Evolutionary conservation across 495 filamentous ascomycete species (phyloP).

Genomic region (Emericellopsis terricola): DNA sequence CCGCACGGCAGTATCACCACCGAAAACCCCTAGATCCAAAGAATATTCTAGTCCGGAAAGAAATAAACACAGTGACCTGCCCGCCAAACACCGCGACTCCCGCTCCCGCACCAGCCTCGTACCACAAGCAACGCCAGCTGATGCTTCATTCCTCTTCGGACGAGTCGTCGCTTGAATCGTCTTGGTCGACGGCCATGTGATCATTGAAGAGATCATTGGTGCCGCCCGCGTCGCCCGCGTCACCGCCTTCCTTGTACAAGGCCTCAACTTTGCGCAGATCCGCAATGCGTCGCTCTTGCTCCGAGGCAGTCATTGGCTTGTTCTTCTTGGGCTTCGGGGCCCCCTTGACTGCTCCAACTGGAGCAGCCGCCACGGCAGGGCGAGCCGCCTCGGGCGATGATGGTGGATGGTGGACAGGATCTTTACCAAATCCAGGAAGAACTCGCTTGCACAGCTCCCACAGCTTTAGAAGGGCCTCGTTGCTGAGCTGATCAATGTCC

Average conservation of each 20-base stretch:
- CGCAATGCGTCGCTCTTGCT: slow-evolving; percentile 80
- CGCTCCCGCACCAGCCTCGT: no score
- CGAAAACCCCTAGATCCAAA: no score
- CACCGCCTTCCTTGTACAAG: slow-evolving; percentile 2
- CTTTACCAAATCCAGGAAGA: slow-evolving; percentile 34
- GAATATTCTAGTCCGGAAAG: no score
- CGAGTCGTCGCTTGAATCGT: slow-evolving; percentile 4
- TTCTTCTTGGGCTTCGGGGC: slow-evolving; percentile 79
- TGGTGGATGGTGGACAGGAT: slow-evolving; percentile 12
- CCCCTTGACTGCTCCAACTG: slow-evolving; percentile 19
- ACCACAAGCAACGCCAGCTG: no score
- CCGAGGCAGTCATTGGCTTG: slow-evolving; percentile 90
- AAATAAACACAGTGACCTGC: no score
- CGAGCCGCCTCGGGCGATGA: slow-evolving; percentile 8
- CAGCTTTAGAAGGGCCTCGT: slow-evolving; percentile 55
- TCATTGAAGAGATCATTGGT: background rate
- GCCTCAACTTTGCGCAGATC: slow-evolving; percentile 45
- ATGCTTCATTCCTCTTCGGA: slow-evolving; percentile 5
- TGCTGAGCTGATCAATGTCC: slow-evolving; percentile 70
- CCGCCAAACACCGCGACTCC: no score
- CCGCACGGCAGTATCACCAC: no score
- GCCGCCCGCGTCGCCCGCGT: background rate
- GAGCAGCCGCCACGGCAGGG: no score
- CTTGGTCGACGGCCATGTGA: no score
- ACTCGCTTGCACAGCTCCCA: slow-evolving; percentile 58